These are phyloP conservation scores for Phialophora verrucosa DNA, from an alignment of 2,329 filamentous ascomycete genomes.

Conservation along the genomic window DNA sequence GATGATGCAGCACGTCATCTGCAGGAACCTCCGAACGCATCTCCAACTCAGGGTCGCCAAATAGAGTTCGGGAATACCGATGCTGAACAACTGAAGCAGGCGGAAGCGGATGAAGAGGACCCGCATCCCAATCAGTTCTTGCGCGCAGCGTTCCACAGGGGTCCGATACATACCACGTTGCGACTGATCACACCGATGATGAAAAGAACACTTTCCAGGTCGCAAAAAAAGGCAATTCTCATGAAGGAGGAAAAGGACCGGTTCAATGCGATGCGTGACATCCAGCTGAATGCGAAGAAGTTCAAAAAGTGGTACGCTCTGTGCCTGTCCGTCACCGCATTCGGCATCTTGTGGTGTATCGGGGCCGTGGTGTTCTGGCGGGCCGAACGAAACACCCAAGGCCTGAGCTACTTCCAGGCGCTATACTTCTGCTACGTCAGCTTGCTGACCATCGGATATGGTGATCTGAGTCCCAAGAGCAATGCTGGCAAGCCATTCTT, in stretches of 20 bases:
- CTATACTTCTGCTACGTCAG: conserved; percentile 87
- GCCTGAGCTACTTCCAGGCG: conserved; percentile 75
- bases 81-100: conserved; percentile 23
- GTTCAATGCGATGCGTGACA: conserved; percentile 80
- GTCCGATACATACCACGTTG: conserved; percentile 30
- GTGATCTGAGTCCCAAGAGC: conserved; percentile 76
- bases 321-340: conserved; percentile 68
- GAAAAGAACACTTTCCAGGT: conserved; percentile 28
- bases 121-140: conserved; percentile 34
- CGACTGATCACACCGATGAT: conserved; percentile 22
- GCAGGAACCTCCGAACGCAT: not conserved
- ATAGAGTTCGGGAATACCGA: conserved; percentile 27
- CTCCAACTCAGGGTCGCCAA: conserved; percentile 15
- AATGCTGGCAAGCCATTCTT: conserved; percentile 84
- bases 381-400: conserved; percentile 60
- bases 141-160: conserved; percentile 17
- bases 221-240: conserved; percentile 57
- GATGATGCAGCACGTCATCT: conserved; percentile 26
- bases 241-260: conserved; percentile 70
- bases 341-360: conserved; percentile 77
- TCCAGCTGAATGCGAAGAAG: conserved; percentile 69
- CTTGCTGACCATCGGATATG: conserved; percentile 85
- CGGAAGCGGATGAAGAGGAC: conserved; percentile 8
- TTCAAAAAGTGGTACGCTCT: conserved; percentile 78
- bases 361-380: conserved; percentile 78